phyloP scores from a whole-genome alignment of 202 grass and related monocot species.

The Hordeum pubiflorum region DNA sequence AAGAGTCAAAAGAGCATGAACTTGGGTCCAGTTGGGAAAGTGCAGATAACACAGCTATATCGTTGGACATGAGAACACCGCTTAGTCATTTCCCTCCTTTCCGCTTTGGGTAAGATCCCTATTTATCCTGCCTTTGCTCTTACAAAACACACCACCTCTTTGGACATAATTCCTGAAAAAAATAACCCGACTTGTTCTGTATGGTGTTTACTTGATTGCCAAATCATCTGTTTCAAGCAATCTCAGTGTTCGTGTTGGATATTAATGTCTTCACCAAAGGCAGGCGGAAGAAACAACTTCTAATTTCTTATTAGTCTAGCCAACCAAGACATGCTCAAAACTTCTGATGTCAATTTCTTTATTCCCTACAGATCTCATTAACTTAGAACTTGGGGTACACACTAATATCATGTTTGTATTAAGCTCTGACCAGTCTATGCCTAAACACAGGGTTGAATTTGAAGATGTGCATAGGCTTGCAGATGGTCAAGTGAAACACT shows the following conservation, averaged over 20 bases:
- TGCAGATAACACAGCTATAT: constrained; percentile 66
- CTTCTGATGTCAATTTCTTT: constrained; percentile 6
- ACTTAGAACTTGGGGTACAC: not conserved
- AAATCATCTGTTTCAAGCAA: not conserved
- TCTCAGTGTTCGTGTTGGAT: not conserved
- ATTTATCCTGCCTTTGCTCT: constrained; percentile 1
- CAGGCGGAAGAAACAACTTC: not conserved
- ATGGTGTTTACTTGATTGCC: constrained; percentile 1
- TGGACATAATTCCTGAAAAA: not conserved
- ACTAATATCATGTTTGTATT: not conserved
- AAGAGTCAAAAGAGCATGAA: constrained; percentile 68
- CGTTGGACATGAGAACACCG: constrained; percentile 92
- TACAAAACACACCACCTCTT: not conserved
- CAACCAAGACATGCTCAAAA: not conserved
- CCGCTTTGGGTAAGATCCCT: constrained; percentile 71
- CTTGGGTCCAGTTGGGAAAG: constrained; percentile 58
- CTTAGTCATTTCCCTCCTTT: constrained; percentile 90
- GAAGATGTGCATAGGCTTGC: constrained; percentile 87
- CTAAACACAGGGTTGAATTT: constrained; percentile 70
- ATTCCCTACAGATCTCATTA: not conserved
- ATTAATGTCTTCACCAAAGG: not conserved
- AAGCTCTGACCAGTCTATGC: constrained; percentile 18
- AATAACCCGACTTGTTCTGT: not conserved
- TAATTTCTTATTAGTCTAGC: not conserved
- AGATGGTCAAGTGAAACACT: constrained; percentile 93